Conservation (phyloP, 1,284 basidiomycete species). For the Stereum hirsutum region DNA sequence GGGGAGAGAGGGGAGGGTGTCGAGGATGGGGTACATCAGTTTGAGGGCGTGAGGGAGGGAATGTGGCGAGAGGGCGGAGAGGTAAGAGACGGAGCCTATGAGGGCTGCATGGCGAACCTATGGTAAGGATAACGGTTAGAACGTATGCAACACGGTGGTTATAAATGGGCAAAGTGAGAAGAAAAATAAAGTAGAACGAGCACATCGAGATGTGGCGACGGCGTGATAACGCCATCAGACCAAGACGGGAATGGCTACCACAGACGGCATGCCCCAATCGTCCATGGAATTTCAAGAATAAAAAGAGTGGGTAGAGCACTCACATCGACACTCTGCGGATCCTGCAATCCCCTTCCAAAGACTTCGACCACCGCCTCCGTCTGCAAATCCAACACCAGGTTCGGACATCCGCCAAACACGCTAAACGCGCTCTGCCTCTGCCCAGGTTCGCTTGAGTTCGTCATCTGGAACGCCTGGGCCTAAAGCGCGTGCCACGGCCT, state of each 20-base stretch:
- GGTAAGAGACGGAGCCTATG: constrained; percentile 53
- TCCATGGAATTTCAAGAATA: no score
- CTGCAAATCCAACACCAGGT: constrained; percentile 65
- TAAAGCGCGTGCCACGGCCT: constrained; percentile 74
- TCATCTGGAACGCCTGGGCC: constrained; percentile 58
- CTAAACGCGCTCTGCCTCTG: constrained; percentile 51
- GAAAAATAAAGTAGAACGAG: background rate
- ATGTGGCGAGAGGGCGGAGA: constrained; percentile 42
- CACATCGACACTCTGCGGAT: constrained; percentile 53
- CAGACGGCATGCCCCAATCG: no score
- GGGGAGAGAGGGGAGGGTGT: constrained; percentile 48
- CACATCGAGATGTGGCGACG: background rate
- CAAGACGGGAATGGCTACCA: no score
- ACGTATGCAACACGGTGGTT: no score
- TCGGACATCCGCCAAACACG: constrained; percentile 61
- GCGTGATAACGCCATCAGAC: no score
- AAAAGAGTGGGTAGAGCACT: no score
- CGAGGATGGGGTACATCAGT: constrained; percentile 58
- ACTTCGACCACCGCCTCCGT: constrained; percentile 53
- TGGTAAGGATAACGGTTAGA: no score
- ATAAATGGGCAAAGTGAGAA: no score
- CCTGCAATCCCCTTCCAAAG: constrained; percentile 56
- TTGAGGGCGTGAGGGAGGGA: constrained; percentile 49
- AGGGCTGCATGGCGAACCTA: constrained; percentile 55
- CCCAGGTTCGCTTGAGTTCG: constrained; percentile 30